A percentile compares a stretch with the other conserved stretches of the same genome.
Evolutionary conservation across 805 yeast species (phyloP).

Genomic region (Komagataella ulmi): DNA sequence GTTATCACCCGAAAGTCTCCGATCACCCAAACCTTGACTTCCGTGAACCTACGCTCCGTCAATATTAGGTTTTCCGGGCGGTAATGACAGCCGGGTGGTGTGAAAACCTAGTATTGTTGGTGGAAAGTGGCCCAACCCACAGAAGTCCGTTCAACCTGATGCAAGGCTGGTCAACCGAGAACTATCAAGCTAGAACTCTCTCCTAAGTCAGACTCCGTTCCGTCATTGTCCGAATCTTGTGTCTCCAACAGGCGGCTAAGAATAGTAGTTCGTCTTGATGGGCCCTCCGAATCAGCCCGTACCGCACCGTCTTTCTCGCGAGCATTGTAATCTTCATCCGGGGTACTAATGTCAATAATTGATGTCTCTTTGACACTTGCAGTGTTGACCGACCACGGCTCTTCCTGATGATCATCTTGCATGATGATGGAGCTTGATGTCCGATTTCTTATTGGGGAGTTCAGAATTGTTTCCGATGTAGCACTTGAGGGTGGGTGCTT

Average conservation of each 20-base stretch:
- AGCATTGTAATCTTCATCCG: neutral
- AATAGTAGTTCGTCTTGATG: neutral
- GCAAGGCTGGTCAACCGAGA: neutral
- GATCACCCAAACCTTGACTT: neutral
- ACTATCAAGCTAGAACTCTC: neutral
- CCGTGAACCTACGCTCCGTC: neutral
- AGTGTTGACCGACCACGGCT: neutral
- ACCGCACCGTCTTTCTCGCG: neutral
- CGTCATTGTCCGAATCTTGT: neutral
- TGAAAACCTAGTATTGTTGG: neutral
- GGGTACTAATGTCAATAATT: neutral
- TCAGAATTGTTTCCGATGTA: neutral
- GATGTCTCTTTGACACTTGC: neutral
- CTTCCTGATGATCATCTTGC: neutral
- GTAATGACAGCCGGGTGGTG: neutral
- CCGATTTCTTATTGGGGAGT: neutral
- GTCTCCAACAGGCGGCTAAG: neutral
- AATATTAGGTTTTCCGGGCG: neutral
- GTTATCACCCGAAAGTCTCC: neutral
- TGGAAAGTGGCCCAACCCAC: neutral
- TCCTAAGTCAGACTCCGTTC: neutral
- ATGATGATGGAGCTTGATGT: neutral
- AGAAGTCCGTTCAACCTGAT: neutral
- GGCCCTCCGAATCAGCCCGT: neutral
- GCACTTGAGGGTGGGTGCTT: neutral